Base-by-base conservation (phyloP, 2,329 filamentous ascomycete genomes). In the Fusarium avenaceum region DNA sequence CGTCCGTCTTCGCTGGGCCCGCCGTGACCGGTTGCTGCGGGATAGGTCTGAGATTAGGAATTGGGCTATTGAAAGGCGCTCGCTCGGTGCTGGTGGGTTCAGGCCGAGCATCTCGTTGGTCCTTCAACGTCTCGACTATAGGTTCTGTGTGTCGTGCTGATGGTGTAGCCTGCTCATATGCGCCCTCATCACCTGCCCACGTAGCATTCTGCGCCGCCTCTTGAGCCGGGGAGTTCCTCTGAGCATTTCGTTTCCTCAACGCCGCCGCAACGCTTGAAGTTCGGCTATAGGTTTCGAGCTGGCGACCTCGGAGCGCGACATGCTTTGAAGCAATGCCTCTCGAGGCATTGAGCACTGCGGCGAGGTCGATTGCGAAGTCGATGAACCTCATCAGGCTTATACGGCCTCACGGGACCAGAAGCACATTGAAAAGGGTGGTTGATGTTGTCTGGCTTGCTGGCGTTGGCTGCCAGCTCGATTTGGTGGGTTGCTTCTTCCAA, bases 341-440 rank as follows among this genome's bases (percentile, higher is more conserved):
- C 50, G 91, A 90, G 76, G 89, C 91, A 82, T 86, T 88, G 77
- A 91, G 84, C 68, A 94, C 83, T 63, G 89, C 87, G 70, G 89
- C 88, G 72, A 91, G 82, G 81, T 94, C 92, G 76, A 94, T 82
- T 66, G 84, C 81, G 75, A 85, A 87, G 80, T 87, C 90, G 80
- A 86, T 87, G 84, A 88, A 82, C 78, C 86, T 81, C 87, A 89
- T 89, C 71, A 72, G 66, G 72, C 45, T 45, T 74, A 61, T 47
- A 44, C 60, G 65, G 67, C 72, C 74, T 72, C 66, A 30, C 38
- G 52, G 58, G 61, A 57, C 67, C 67, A 63, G 52, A 55, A 33
- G 69, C 57, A 51, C 75, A 75, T 77, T 54, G 72, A 70, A 44
- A 35, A 39, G 49, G 39, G 47, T 49, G 7, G 49, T 54, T 24